Percentiles rank a stretch among this genome's conserved stretches.
These are phyloP conservation scores for Panus rudis DNA, from an alignment of 768 basidiomycete species.

Conservation along the genomic window DNA sequence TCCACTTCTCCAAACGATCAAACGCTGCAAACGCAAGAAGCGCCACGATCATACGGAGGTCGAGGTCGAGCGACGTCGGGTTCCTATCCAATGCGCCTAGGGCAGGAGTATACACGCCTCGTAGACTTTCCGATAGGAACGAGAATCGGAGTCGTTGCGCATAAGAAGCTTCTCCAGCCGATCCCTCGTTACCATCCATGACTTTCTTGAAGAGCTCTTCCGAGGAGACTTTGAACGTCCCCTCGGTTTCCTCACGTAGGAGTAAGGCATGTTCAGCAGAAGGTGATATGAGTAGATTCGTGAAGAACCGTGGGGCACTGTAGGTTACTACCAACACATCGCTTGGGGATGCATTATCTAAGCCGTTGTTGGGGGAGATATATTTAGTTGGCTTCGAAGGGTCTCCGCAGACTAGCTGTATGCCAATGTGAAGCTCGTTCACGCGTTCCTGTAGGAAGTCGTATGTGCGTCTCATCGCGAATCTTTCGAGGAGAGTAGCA, in stretches of 20 bases:
- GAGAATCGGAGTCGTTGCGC: slow-evolving; percentile 2
- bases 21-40: slow-evolving; percentile 21
- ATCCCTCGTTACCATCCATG: slow-evolving; percentile 16
- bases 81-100: too few species aligned
- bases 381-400: slow-evolving; percentile 15
- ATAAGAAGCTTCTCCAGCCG: not conserved
- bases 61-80: too few species aligned
- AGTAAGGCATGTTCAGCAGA: slow-evolving; percentile 37
- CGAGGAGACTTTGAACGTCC: slow-evolving; percentile 29
- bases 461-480: slow-evolving; percentile 22
- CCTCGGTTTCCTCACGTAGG: slow-evolving; percentile 27
- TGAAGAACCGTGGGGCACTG: slow-evolving; percentile 41
- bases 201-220: slow-evolving; percentile 28
- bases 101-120: too few species aligned
- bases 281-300: slow-evolving; percentile 35
- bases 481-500: slow-evolving; percentile 23
- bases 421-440: slow-evolving; percentile 25
- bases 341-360: too few species aligned
- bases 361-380: slow-evolving; percentile 6
- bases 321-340: slow-evolving; percentile 34
- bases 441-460: slow-evolving; percentile 30
- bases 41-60: too few species aligned
- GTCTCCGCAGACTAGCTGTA: slow-evolving; percentile 35
- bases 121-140: too few species aligned
- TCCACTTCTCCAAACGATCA: slow-evolving; percentile 30